Evolutionary conservation across 2,329 filamentous ascomycete genomes (phyloP), one percentile per base, ranked within the genome.

Genomic region (Claviceps quebecensis): DNA sequence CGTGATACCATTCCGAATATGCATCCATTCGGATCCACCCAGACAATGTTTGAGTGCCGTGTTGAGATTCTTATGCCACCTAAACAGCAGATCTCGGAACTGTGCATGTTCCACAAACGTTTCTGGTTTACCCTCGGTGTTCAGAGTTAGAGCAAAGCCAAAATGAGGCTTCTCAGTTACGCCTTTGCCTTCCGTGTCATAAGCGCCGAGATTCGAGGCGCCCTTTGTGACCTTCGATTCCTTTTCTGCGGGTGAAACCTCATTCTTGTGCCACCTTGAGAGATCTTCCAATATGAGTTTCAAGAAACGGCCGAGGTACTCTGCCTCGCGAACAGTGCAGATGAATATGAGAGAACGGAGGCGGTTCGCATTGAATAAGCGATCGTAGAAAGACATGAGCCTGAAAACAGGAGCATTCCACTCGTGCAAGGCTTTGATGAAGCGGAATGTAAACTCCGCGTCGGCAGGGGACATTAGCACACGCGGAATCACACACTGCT

Each of bases 1-100:
- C 53, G 86, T 93, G 58, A 97, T 94, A 45, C 89, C 88, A 64
- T 98, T 98, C 51, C 91, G 83, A 63, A 97, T 95, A 65, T 96
- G 90, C 85, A 96, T 96, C 78, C 93, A 98, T 67, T 97, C 91
- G 36, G 80, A 82, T 29, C 84, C 84, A 17, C 81, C 80, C 46
- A 98, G 75, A 63, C 91, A 96, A 39, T 78, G 77, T 63, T 89
- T 90, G 51, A 98, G 72, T 2, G 91, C 87, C 48, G 73, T 78
- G 59, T 85, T 86, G 44, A 98, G 71, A 56, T 86, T 81, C 59
- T 84, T 82, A 66, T 98, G 94, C 89, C 91, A 97, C 59, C 87
- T 86, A 72, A 86, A 93, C 36, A 96, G 73, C 49, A 94, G 71
- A 58, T 87, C 83, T 48, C 88, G 83, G 71, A 94, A 98, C 51